Evolutionary conservation across 352 stramenopile genomes (phyloP).

Genomic region (Pythium chondricola): DNA sequence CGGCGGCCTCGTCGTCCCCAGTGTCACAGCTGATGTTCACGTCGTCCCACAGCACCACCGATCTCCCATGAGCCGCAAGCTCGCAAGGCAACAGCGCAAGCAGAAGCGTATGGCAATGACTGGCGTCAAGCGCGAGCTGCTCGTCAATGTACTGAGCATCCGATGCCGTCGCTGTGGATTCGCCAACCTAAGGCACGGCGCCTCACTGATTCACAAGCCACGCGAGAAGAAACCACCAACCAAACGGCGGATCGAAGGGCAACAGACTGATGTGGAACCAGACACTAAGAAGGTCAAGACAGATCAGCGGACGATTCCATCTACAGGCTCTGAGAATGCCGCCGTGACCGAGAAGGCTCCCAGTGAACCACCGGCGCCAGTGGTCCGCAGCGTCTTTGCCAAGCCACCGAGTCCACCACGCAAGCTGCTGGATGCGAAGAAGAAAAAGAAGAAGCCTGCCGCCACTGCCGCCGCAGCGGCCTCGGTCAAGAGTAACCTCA

Average conservation of each 20-base stretch:
- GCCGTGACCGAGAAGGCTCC: not conserved
- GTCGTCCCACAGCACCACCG: slow-evolving; percentile 37
- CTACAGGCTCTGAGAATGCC: too few relatives aligned
- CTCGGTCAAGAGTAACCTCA: slow-evolving; percentile 56
- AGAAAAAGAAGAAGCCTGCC: slow-evolving; percentile 73
- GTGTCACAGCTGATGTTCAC: slow-evolving; percentile 42
- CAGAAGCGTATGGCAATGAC: slow-evolving; percentile 28
- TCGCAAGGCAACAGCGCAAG: slow-evolving; percentile 31
- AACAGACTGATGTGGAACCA: slow-evolving; percentile 25
- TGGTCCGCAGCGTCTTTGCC: slow-evolving; percentile 38
- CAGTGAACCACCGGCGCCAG: not conserved
- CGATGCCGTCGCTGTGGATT: slow-evolving; percentile 54
- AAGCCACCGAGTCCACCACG: slow-evolving; percentile 46
- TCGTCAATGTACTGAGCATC: slow-evolving; percentile 29
- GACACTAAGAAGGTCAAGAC: not conserved
- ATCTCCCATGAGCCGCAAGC: slow-evolving; percentile 41
- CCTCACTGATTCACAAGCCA: slow-evolving; percentile 38
- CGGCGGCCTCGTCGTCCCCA: slow-evolving; percentile 50
- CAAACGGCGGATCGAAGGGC: not conserved
- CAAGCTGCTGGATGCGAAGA: slow-evolving; percentile 63
- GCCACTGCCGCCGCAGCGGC: slow-evolving; percentile 28
- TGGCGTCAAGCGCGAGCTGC: slow-evolving; percentile 13
- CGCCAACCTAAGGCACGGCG: slow-evolving; percentile 32
- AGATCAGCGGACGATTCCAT: not conserved
- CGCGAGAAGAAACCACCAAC: slow-evolving; percentile 39